Evolutionary conservation across 345 rosid genomes (phyloP), one percentile per base, ranked within the genome.

Genomic region (Camelina neglecta): DNA sequence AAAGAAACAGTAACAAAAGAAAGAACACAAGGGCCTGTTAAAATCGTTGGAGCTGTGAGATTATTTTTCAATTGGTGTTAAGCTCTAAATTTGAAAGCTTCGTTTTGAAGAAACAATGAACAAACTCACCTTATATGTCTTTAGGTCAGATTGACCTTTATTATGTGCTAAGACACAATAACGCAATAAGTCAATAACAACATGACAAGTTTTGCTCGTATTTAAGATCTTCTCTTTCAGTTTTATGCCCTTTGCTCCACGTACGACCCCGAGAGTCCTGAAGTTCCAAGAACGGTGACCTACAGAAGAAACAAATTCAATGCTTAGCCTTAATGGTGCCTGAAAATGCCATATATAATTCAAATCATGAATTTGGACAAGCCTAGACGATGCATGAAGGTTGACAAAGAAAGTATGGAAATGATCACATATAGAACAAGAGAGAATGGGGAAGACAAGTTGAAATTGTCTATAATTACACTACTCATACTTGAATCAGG

Each of bases 201-300:
- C 73, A 72, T 13, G 56, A 7, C 33, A 70, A 23, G 48, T 38
- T 67, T 60, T n/a, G 47, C 71, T 56, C 44, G 8, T 8, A 41
- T 49, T 26, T 8, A 47, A 26, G 76, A 71, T 49, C 69, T 69
- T 53, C 4, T 62, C 60, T 20, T 42, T 8, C n/a, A 0, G 49
- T 51, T 59, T 72, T 79, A 81, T 66, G 93, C 85, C 79, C 97
- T 88, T 60, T 89, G 92, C 73, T 95, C 97, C 70, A 95, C 86
- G 67, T 92, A 92, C 8, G 97, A 90, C 23, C 99, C 96, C 38
- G 96, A 86, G 73, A 95, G 89, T 65, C 97, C 98, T 29, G 98
- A 92, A 57, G 98, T 92, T 66, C 91, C 94, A 54, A 90, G 93
- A 75, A 92, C 90, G 3, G 97, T 83, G 79, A 92, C 89, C 97